Evolutionary conservation across 768 basidiomycete species (phyloP), one percentile per base, ranked within the genome.

Genomic region (Paxillus ammoniavirescens): DNA sequence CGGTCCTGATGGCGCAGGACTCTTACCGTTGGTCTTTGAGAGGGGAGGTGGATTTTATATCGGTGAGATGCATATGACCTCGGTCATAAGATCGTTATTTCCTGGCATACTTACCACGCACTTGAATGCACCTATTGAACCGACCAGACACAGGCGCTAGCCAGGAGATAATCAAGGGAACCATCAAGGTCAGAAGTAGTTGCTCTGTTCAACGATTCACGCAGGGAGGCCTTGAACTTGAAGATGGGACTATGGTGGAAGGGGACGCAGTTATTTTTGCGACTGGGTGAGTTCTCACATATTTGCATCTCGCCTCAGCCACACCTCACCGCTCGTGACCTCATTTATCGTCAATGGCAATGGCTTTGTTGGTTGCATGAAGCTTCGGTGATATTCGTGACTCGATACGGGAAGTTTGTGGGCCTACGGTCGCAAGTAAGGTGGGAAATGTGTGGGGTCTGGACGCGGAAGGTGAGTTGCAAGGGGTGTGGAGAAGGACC

Each of bases 361-460:
- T 49, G 42, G 26, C 13, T 28, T 21, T 12, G 21, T 21, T 44
- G 15, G 7, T 33, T 40, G 7, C 35, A 3, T 44, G 10, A 59
- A 84, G 81, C 1, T 76, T 77, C 52, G 79, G 78, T 8, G 75
- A 81, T 58, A 59, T 77, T 5, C 69, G 67, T 17, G 65, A 67
- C 14, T 68, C 74, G 5, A 61, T 82, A 30, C 65, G 65, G 49
- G 62, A 69, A 17, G 65, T 86, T 5, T 77, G 80, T 49, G 83
- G 80, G 0, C 67, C 76, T 3, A 74, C 77, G 18, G 63, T 81
- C 8, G 74, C 69, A 1, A 57, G 71, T 37, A 71, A 74, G 63
- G 71, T 84, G 54, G 75, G 78, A 50, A 73, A 76, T n/a, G 66
- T 87, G 13, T 83, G 86, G 88, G 82, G 87, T 36, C 60, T 89